Evolutionary conservation across 2,329 filamentous ascomycete genomes (phyloP).

Genomic region (Talaromyces sp.): DNA sequence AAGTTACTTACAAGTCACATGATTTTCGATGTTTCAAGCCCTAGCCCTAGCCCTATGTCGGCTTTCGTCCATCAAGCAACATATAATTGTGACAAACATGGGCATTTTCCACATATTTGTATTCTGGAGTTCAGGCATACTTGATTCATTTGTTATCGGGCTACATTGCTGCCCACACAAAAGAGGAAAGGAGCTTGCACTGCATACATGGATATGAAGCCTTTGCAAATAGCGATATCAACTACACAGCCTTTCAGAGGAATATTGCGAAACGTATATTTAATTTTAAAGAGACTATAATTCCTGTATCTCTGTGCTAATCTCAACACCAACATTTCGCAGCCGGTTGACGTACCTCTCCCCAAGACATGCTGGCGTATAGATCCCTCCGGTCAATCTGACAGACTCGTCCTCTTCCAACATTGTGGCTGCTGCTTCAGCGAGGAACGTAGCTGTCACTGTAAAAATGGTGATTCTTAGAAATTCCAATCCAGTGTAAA

Average conservation of each 20-base stretch:
- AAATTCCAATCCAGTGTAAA: not conserved
- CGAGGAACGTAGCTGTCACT: not conserved
- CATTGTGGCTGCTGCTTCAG: not conserved
- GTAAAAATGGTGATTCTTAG: not conserved
- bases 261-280: too few relatives aligned
- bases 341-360: not conserved
- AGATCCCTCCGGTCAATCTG: not conserved
- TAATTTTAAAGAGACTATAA: not conserved
- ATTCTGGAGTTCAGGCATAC: too few relatives aligned
- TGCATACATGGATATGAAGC: not conserved
- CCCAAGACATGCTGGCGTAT: not conserved
- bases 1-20: not conserved
- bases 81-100: not conserved
- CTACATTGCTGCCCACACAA: too few relatives aligned
- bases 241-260: too few relatives aligned
- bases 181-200: not conserved
- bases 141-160: not conserved
- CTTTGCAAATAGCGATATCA: not conserved
- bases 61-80: not conserved
- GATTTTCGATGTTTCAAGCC: not conserved
- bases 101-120: not conserved
- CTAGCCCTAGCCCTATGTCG: not conserved
- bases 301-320: not conserved
- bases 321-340: not conserved
- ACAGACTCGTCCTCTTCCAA: not conserved